Evolutionary conservation across 345 rosid genomes (phyloP).

Genomic region (Carallia brachiata): DNA sequence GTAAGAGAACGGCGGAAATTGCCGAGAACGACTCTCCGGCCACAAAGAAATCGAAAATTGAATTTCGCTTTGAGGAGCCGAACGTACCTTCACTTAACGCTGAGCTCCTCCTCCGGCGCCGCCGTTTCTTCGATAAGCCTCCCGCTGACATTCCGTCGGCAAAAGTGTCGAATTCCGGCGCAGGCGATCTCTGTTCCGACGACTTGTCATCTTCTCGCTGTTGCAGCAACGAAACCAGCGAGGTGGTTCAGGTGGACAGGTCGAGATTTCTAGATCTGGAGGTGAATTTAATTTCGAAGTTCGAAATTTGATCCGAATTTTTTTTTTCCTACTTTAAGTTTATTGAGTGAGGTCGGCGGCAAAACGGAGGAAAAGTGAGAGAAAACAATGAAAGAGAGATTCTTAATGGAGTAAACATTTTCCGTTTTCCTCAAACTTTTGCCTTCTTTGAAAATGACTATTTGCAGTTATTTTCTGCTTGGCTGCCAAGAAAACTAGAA

Average conservation of each 20-base stretch:
- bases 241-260: constrained; percentile 31
- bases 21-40: constrained; percentile 29
- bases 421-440: too few relatives aligned
- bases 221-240: constrained; percentile 39
- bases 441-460: too few relatives aligned
- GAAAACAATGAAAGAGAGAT: too few relatives aligned
- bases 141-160: constrained; percentile 21
- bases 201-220: constrained; percentile 10
- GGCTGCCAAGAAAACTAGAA: too few relatives aligned
- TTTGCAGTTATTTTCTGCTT: too few relatives aligned
- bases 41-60: constrained; percentile 35
- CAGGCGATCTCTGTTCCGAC: background rate
- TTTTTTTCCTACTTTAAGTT: background rate
- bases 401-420: too few relatives aligned
- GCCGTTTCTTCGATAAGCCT: constrained; percentile 23
- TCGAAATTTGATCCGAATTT: background rate
- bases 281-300: constrained; percentile 37
- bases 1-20: constrained; percentile 31
- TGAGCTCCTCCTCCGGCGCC: constrained; percentile 15
- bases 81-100: constrained; percentile 14
- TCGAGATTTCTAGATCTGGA: constrained; percentile 44
- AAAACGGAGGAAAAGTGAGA: too few relatives aligned
- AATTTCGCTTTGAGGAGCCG: constrained; percentile 8
- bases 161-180: constrained; percentile 21
- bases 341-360: too few relatives aligned